A percentile compares a stretch with the other conserved stretches of the same genome.
These are phyloP conservation scores for Bipolaris cookei DNA, from an alignment of 2,329 filamentous ascomycete genomes.

Conservation along the genomic window DNA sequence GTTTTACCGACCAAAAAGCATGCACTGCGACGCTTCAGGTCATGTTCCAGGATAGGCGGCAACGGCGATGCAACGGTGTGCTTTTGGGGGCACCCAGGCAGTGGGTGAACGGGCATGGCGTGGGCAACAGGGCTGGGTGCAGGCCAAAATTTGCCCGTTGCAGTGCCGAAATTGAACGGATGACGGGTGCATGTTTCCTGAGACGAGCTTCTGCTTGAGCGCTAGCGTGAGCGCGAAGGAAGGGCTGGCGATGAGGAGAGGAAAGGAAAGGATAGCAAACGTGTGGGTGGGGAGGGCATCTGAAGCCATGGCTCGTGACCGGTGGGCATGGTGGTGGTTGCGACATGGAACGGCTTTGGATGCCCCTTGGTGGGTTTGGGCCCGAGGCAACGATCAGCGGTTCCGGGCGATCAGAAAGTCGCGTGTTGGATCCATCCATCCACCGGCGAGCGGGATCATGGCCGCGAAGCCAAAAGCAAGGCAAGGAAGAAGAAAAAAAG, in stretches of 20 bases:
- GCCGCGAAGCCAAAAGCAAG: neutral
- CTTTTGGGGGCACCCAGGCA: neutral
- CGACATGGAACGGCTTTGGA: conserved; percentile 21
- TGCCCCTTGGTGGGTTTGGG: conserved; percentile 19
- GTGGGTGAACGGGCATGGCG: neutral
- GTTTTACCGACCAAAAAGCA: conserved; percentile 1
- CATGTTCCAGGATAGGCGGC: conserved; percentile 4
- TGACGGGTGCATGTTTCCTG: conserved; percentile 21
- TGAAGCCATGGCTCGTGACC: conserved; percentile 25
- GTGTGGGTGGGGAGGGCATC: conserved; percentile 13
- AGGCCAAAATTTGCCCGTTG: conserved; percentile 8
- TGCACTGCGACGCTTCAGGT: conserved; percentile 6
- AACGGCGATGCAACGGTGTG: neutral
- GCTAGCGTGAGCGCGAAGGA: conserved; percentile 21
- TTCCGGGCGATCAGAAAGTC: conserved; percentile 29
- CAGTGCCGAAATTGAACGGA: conserved; percentile 21
- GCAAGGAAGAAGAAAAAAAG: neutral
- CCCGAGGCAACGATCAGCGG: conserved; percentile 20
- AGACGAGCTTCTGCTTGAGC: conserved; percentile 15
- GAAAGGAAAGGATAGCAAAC: conserved; percentile 15
- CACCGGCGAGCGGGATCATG: neutral
- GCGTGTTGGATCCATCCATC: neutral
- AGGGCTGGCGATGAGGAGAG: conserved; percentile 15
- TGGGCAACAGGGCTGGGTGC: neutral
- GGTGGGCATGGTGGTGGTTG: conserved; percentile 14